Base-by-base conservation (phyloP, 2,329 filamentous ascomycete species). In the Aspergillus awamori region DNA sequence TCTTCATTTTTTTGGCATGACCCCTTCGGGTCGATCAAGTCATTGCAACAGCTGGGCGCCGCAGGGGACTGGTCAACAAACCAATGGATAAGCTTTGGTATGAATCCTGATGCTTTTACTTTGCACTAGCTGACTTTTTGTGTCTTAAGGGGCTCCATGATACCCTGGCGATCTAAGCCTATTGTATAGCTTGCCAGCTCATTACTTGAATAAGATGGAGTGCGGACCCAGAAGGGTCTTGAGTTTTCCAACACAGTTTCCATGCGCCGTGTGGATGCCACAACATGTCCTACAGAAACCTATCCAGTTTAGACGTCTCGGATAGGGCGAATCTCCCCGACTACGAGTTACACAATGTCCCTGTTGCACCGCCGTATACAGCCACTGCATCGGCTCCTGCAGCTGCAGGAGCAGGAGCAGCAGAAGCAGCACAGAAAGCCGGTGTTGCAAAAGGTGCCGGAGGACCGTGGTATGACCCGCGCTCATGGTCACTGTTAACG, bases 391-490 rank as follows among this genome's bases (percentile, higher is more conserved):
- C 47, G 28, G 26, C 7, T 5, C 47, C 47, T 13, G 15, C 28
- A 33, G 26, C 26, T 20, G 26, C 26, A 51, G 33, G 33, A 36
- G 47, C 47, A 51, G 33, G 33, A 36, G 47, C 47, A 30, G 47
- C 26, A 30, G n/a, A 26, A 17, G 28, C 47, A 51, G 28, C 41
- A 8, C 20, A 33, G 47, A 51, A 51, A 51, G 26, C 26, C 28
- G 13, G 11, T n/a, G 26, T 30, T 33, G 47, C 47, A 11, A 49
- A 49, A 17, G 13, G 22, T 8, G 4, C 45, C 22, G 47, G 47
- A n/a, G 47, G 47, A 5, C 13, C 47, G 11, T 56, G 53, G 53
- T 56, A 56, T 17, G 26, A 56, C 11, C 53, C 53, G 4, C 39
- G 53, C 5, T 43, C 39, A 15, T 56, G 53, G 53, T 56, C 53